Evolutionary conservation across 768 basidiomycete genomes (phyloP).

Genomic region (Tylopilus rubrobrunneus): DNA sequence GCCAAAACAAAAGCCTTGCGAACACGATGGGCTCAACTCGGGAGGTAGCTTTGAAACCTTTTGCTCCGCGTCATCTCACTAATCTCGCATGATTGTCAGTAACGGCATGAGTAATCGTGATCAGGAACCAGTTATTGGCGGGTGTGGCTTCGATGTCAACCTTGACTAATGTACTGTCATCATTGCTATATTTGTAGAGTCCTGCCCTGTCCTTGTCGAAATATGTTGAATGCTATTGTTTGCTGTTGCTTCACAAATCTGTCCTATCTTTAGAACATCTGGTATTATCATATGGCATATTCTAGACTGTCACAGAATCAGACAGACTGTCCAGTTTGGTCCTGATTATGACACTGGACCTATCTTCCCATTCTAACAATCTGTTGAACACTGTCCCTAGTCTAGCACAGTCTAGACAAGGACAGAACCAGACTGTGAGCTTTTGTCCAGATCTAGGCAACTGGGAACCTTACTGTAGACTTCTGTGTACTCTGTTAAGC

Average conservation of each 20-base stretch:
- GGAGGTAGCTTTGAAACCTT: background rate
- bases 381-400: background rate
- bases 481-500: background rate
- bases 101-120: background rate
- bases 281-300: no score
- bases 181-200: no score
- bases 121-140: background rate
- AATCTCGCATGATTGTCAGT: background rate
- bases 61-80: no score
- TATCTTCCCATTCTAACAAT: no score
- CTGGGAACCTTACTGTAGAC: background rate
- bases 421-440: background rate
- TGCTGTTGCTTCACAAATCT: no score
- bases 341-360: background rate
- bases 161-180: background rate
- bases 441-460: background rate
- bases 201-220: no score
- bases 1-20: background rate
- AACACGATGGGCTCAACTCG: background rate
- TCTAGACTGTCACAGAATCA: no score
- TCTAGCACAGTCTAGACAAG: background rate
- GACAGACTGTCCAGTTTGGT: no score
- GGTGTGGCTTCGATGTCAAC: no score
- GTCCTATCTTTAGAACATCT: no score
- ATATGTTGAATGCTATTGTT: no score